phyloP scores from a whole-genome alignment of 2,329 filamentous ascomycete species.

The Onygenales sp. region DNA sequence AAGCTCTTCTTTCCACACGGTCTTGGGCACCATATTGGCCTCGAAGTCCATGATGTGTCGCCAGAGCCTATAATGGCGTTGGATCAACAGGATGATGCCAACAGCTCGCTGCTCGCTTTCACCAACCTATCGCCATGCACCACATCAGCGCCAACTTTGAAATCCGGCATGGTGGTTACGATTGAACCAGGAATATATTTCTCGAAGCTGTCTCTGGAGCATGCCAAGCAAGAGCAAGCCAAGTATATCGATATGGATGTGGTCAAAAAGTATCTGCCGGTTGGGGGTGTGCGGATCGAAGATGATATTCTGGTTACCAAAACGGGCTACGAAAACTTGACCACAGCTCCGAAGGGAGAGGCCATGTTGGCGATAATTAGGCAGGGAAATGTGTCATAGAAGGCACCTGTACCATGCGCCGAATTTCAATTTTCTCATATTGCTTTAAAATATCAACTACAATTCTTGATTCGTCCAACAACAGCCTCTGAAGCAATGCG shows the following conservation, averaged over 20 bases:
- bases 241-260: conserved; percentile 32
- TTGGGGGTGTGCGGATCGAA: conserved; percentile 38
- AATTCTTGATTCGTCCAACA: too few relatives aligned
- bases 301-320: conserved; percentile 62
- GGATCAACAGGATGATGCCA: conserved; percentile 9
- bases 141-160: conserved; percentile 28
- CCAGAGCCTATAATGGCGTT: conserved; percentile 23
- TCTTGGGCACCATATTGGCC: conserved; percentile 50
- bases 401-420: too few relatives aligned
- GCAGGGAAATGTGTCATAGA: conserved; percentile 2
- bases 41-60: conserved; percentile 37
- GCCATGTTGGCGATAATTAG: conserved; percentile 35
- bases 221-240: conserved; percentile 21
- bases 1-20: conserved; percentile 35
- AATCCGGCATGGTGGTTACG: conserved; percentile 48
- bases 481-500: too few relatives aligned
- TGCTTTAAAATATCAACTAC: too few relatives aligned
- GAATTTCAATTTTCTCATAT: too few relatives aligned
- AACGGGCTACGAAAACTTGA: conserved; percentile 62
- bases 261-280: conserved; percentile 29
- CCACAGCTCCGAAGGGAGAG: conserved; percentile 60
- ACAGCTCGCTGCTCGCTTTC: conserved; percentile 9
- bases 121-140: conserved; percentile 21
- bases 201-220: conserved; percentile 27
- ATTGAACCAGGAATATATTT: conserved; percentile 46